Conservation (phyloP, 352 stramenopile genomes). For the Thalassiosira delicatula region DNA sequence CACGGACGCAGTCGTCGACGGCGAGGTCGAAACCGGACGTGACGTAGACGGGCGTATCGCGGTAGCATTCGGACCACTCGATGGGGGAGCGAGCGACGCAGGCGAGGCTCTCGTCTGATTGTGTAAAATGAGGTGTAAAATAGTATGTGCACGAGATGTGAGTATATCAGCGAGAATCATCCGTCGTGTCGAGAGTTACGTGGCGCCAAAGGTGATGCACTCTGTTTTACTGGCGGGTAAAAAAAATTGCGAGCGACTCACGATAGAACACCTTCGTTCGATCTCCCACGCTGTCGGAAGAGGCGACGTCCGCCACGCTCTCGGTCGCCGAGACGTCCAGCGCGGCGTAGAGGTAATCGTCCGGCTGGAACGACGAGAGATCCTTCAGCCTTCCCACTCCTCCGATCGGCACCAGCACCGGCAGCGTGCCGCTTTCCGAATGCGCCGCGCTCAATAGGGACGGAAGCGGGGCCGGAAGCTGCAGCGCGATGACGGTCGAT, state of each 20-base stretch:
- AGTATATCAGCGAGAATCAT: no score
- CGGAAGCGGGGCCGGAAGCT: conserved; percentile 54
- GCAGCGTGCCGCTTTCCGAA: conserved; percentile 33
- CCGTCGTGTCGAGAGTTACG: no score
- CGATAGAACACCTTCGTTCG: conserved; percentile 79
- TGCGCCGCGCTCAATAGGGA: conserved; percentile 46
- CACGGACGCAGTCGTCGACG: conserved; percentile 70
- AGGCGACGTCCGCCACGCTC: conserved; percentile 69
- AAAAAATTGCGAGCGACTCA: conserved; percentile 9
- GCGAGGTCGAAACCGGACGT: conserved; percentile 72
- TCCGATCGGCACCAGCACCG: conserved; percentile 64
- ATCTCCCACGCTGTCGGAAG: conserved; percentile 61
- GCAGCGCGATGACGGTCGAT: conserved; percentile 52
- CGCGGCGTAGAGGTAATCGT: conserved; percentile 51
- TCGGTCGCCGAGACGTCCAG: conserved; percentile 53
- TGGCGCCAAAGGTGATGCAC: no score
- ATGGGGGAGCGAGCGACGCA: conserved; percentile 74
- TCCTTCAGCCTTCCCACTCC: conserved; percentile 43
- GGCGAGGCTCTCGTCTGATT: conserved; percentile 50
- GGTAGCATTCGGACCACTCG: conserved; percentile 68
- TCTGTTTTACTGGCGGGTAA: no score
- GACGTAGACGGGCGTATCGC: conserved; percentile 61
- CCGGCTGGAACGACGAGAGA: conserved; percentile 17
- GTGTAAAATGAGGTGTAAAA: neutral
- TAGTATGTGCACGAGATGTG: no score